Evolutionary conservation across 257 asterid species (phyloP), one percentile per base, ranked within the genome.

Genomic region (Solanum tarapatanum): DNA sequence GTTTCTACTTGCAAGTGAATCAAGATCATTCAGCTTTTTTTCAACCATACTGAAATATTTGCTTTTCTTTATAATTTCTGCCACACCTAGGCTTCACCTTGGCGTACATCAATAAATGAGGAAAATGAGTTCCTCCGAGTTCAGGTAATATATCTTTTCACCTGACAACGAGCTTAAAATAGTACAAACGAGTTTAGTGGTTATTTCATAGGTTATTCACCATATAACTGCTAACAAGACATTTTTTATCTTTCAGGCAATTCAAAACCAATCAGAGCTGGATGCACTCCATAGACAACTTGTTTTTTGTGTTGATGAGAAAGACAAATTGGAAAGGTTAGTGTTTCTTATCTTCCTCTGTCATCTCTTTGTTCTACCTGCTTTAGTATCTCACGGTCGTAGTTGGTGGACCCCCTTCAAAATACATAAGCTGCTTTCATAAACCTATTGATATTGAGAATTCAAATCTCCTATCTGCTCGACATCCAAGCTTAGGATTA

Each of bases 71-170:
- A 66, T 21, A n/a, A 16, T 51, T 86, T 45, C 73, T 48, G 82
- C 88, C 48, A 77, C 90, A 97, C 98, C 98, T 93, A 58, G 79
- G 92, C 93, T 84, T 92, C 98, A 36, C 96, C 98, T 86, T 94
- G 96, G 99, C 92, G 92, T 82, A 93, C 98, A 41, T 91, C 96
- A 77, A 87, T 91, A 69, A 96, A 93, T 69, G 99, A 96, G 93
- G 99, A 97, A 91, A 96, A 94, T 90, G 99, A 97, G 93, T 95
- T 96, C 92, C 97, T 97, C 62, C 95, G 93, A 45, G 91, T 97
- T 91, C 98, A 97, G 99, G 99, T 96, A 93, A 35, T 26, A 17
- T 82, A 1, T 30, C 60, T 48, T 86, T 86, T 30, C 24, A 43
- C 84, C 6, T 32, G 69, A 60, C 35, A 45, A 43, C 33, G 26